Percentiles rank a stretch among this genome's conserved stretches.
These are phyloP conservation scores for Ascochyta viciae-villosae DNA, from an alignment of 2,329 filamentous ascomycete species.

Conservation along the genomic window DNA sequence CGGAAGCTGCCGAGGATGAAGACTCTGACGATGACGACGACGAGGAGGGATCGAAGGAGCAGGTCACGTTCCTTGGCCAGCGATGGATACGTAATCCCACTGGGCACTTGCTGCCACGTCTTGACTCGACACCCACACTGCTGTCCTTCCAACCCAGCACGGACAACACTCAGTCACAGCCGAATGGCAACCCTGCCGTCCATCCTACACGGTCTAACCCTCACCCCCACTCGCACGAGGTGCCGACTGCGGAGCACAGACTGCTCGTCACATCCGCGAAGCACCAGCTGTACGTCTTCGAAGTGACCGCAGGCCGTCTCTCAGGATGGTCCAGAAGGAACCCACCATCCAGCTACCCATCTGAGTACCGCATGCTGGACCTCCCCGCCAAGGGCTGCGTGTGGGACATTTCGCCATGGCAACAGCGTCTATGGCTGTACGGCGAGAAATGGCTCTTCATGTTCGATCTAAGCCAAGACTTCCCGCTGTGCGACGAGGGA, in stretches of 20 bases:
- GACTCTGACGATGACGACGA: constrained; percentile 58
- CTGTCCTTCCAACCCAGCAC: constrained; percentile 56
- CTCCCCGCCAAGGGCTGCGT: constrained; percentile 84
- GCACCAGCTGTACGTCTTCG: constrained; percentile 77
- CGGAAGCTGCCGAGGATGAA: constrained; percentile 36
- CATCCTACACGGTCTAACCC: constrained; percentile 60
- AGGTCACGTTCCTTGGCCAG: constrained; percentile 63
- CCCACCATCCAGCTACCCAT: constrained; percentile 75
- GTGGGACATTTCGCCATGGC: constrained; percentile 72
- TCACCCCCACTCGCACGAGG: constrained; percentile 63
- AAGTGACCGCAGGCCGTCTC: constrained; percentile 76
- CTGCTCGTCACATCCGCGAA: constrained; percentile 69
- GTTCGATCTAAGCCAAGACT: constrained; percentile 81
- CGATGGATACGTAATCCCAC: constrained; percentile 79
- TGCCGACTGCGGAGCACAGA: constrained; percentile 61
- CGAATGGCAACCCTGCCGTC: constrained; percentile 57
- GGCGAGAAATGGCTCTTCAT: constrained; percentile 88
- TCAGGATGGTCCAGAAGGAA: constrained; percentile 89
- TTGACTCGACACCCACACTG: constrained; percentile 55
- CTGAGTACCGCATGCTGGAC: constrained; percentile 74
- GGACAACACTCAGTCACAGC: constrained; percentile 27
- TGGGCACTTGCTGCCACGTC: constrained; percentile 57
- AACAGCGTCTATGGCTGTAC: constrained; percentile 79
- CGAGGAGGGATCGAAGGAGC: constrained; percentile 53
- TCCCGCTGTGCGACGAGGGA: constrained; percentile 50